Evolutionary conservation across 1,284 basidiomycete species (phyloP).

Genomic region (Leccinum glutinopallens): DNA sequence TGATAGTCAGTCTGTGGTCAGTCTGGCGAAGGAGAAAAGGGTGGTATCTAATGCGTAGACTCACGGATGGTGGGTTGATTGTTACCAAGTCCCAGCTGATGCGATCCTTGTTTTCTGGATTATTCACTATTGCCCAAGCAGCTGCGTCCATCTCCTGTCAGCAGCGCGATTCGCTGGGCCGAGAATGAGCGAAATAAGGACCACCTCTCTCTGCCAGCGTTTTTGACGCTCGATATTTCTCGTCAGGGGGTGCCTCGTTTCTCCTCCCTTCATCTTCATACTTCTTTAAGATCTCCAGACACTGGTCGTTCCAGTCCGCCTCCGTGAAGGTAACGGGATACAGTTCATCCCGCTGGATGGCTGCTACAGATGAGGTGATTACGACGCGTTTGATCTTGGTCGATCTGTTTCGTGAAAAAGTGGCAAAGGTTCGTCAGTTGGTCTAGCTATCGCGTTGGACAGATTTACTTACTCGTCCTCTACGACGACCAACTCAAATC

Average conservation of each 20-base stretch:
- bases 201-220: slow-evolving; percentile 67
- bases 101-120: slow-evolving; percentile 38
- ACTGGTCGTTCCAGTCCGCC: not conserved
- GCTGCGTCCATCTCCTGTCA: slow-evolving; percentile 29
- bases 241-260: slow-evolving; percentile 40
- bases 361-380: not conserved
- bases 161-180: not conserved
- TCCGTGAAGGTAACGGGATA: not conserved
- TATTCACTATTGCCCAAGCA: slow-evolving; percentile 54
- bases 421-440: not conserved
- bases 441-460: not conserved
- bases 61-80: slow-evolving; percentile 59
- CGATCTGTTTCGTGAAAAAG: not conserved
- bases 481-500: not conserved
- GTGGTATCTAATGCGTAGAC: slow-evolving; percentile 19
- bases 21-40: not conserved
- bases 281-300: slow-evolving; percentile 36
- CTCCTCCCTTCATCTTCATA: slow-evolving; percentile 51
- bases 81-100: slow-evolving; percentile 56
- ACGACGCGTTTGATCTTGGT: not conserved
- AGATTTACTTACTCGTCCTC: not conserved
- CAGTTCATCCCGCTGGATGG: not conserved
- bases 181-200: not conserved
- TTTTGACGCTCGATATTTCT: slow-evolving; percentile 65
- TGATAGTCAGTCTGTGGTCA: slow-evolving; percentile 4